Conservation (phyloP, 225 moss, liverwort and hornwort genomes). For the Marchantia polymorpha region DNA sequence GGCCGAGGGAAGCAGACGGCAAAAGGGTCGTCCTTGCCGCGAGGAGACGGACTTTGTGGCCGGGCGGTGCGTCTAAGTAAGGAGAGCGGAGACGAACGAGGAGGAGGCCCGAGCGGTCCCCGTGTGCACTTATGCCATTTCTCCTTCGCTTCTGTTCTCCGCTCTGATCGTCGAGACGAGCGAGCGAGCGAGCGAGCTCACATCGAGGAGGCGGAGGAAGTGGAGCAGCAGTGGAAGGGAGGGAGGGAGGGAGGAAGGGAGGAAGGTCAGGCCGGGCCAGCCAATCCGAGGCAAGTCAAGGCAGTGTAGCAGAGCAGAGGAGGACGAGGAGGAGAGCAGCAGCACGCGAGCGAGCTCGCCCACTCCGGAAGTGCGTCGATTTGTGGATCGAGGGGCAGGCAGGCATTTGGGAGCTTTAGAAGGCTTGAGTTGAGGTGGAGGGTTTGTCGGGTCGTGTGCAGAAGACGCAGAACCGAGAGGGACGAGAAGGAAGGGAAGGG, state of each 20-base stretch:
- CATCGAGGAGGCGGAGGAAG: conserved; percentile 7
- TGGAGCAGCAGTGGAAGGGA: conserved; percentile 7
- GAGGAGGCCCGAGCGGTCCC: not conserved
- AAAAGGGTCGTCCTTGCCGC: no score
- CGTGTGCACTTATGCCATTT: not conserved
- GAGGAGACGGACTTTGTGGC: not conserved
- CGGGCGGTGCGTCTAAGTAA: not conserved
- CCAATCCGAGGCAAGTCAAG: not conserved
- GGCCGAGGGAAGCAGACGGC: not conserved
- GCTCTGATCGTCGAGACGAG: not conserved
- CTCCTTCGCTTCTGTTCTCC: not conserved
- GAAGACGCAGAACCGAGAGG: not conserved
- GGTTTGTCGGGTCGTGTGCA: not conserved
- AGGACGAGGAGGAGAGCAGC: not conserved
- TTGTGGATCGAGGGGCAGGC: conserved; percentile 10
- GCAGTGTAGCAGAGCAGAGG: not conserved
- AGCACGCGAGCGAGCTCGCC: not conserved
- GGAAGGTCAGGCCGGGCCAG: no score
- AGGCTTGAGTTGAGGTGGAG: not conserved
- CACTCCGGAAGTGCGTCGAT: not conserved
- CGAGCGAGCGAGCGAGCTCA: not conserved
- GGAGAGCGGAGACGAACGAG: not conserved
- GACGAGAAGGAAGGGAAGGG: not conserved
- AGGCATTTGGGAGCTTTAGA: not conserved
- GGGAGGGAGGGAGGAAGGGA: no score